A percentile compares a stretch with the other conserved stretches of the same genome.
Evolutionary conservation across 805 yeast species (phyloP).

Genomic region (Monosporozyma yasuniensis): DNA sequence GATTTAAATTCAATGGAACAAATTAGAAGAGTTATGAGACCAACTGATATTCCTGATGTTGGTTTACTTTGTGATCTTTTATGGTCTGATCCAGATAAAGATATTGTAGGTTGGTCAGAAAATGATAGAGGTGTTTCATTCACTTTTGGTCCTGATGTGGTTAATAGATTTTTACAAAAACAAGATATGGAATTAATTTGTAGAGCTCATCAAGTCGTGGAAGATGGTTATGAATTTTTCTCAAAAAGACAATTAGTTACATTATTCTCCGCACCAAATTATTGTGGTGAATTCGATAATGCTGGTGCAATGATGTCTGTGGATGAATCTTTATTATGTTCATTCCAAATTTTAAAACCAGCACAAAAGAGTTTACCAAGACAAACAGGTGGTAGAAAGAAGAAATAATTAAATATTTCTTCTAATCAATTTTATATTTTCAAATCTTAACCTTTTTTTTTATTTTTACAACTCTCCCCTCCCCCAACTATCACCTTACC

Average conservation of each 20-base stretch:
- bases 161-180: constrained; percentile 87
- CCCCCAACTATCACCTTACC: background rate
- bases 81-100: constrained; percentile 99
- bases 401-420: constrained; percentile 15
- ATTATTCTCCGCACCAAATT: constrained; percentile 92
- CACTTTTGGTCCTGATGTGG: constrained; percentile 99
- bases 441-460: background rate
- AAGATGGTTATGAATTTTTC: constrained; percentile 97
- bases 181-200: constrained; percentile 98
- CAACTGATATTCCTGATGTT: constrained; percentile 97
- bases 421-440: background rate
- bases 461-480: background rate
- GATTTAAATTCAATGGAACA: constrained; percentile 98
- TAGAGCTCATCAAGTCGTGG: constrained; percentile 98
- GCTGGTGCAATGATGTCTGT: constrained; percentile 99
- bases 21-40: constrained; percentile 97
- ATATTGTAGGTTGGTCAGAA: constrained; percentile 97
- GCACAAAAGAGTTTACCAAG: constrained; percentile 66
- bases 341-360: constrained; percentile 93
- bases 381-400: constrained; percentile 31
- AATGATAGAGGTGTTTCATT: constrained; percentile 98
- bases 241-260: constrained; percentile 94
- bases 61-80: constrained; percentile 91
- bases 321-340: constrained; percentile 90
- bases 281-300: constrained; percentile 97